Base-by-base conservation (phyloP, 2,329 filamentous ascomycete genomes). In the Stemphylium lycopersici region DNA sequence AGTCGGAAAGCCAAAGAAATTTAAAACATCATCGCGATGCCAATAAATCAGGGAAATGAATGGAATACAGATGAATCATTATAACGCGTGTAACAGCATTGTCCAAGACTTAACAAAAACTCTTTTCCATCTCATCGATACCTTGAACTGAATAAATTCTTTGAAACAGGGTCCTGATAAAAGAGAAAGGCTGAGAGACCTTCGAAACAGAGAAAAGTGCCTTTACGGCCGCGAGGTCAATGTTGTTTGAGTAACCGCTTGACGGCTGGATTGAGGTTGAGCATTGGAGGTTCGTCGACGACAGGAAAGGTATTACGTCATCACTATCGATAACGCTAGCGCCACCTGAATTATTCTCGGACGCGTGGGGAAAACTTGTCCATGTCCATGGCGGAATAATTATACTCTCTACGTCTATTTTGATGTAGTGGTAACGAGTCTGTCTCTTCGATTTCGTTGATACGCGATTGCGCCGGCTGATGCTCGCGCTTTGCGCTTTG, bases 401-500 rank as follows among this genome's bases (percentile, higher is more conserved):
- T 16, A 12, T 22, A 12, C 10, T 18, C 18, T 16, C 15, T 16
- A 13, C 3, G 6, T 20, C 7, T 31, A 10, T 40, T 29, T 48
- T 29, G 7, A 44, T 34, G 39, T 15, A 29, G 16, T 18, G 2
- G 44, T 12, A 4, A 7, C 12, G 34, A 22, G 12, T 22, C 38
- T 33, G 40, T 33, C 13, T 15, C 18, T 15, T 29, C 26, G 10
- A n/a, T 3, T 16, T 40, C 10, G 6, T 45, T 32, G 32, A 36
- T 5, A 15, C 13, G 31, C 32, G 31, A 45, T 20, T 8, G 44
- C 32, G 53, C 56, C 20, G 47, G 58, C 63, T 66, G 61, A 70
- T 70, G 67, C 66, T 65, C 61, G 51, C 59, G 52, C 58, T 62
- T 36, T 58, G 55, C 52, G 55, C 55, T 47, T 50, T 57, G 45